Evolutionary conservation across 2,329 filamentous ascomycete species (phyloP), one percentile per base, ranked within the genome.

Genomic region (Torrubiellomyces zombiae): DNA sequence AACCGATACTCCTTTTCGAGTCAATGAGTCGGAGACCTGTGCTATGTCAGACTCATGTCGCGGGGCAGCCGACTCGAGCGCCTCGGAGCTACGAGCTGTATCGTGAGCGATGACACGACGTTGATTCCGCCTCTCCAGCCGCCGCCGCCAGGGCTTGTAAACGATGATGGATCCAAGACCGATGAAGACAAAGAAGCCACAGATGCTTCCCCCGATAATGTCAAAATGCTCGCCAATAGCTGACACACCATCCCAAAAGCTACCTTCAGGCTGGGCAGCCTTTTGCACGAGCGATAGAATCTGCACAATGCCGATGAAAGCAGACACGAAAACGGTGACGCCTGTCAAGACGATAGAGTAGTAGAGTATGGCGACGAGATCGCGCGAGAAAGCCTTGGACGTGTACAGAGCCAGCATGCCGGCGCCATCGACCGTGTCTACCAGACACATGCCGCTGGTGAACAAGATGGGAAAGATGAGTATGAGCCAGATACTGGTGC

Each of bases 361-460:
- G 53, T 95, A 95, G 1, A 93, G 55, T 23, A 94, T 85, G 1
- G 85, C 83, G n/a, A 95, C 70, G 1, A 67, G 66, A 41, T 95
- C 85, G 29, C 77, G 62, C 0, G 80, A 73, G 23, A 91, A 74
- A 16, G 76, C 60, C 32, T 68, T 80, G 19, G 75, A 78, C 0
- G 85, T 83, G 51, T 98, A 95, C 1, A 95, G 60, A 1, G 77
- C 75, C 69, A 93, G 85, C 85, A 95, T 95, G 12, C 94, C 61
- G 1, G 86, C 86, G 14, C 86, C 86, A 39, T 95, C 89, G 0
- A 75, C 77, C 0, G 85, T 94, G 50, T 95, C 89, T 5, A 95
- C 59, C 13, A 95, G 63, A 47, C 85, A 94, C 89, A 98, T 95
- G 30, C 82, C 89, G 1, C 75, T 67, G 0, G 86, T 94, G 42